Evolutionary conservation across 164 flowering plant species (phyloP).

Genomic region (Berberis thunbergii): DNA sequence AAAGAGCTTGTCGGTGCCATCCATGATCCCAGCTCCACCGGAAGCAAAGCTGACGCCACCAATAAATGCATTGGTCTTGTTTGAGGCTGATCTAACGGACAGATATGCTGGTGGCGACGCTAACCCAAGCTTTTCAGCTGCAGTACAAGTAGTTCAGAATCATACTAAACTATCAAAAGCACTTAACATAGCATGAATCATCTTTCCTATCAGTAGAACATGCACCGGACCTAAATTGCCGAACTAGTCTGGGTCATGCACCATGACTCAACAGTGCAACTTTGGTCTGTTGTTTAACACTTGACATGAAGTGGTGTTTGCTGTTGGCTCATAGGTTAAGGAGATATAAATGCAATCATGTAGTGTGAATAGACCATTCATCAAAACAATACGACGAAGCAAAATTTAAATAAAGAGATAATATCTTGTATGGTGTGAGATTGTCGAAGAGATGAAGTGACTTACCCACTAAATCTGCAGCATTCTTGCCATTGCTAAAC

Average conservation of each 20-base stretch:
- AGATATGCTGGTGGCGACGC: constrained; percentile 56
- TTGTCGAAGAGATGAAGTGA: not conserved
- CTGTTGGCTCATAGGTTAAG: too few relatives aligned
- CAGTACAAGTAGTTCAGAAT: not conserved
- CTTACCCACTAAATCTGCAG: constrained; percentile 71
- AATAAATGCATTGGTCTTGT: constrained; percentile 16
- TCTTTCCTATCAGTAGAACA: too few relatives aligned
- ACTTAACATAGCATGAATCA: too few relatives aligned
- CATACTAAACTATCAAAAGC: not conserved
- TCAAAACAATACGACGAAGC: not conserved
- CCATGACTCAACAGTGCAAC: too few relatives aligned
- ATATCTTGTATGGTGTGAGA: not conserved
- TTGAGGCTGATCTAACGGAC: constrained; percentile 20
- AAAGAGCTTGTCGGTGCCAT: constrained; percentile 26
- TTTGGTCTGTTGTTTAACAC: too few relatives aligned
- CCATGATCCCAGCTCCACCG: constrained; percentile 71
- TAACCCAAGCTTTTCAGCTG: constrained; percentile 67
- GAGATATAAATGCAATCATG: too few relatives aligned
- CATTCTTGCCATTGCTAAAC: constrained; percentile 70
- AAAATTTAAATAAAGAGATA: too few relatives aligned
- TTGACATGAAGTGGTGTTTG: too few relatives aligned
- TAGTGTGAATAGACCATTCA: not conserved
- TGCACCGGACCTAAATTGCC: too few relatives aligned
- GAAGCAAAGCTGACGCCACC: constrained; percentile 80
- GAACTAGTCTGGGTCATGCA: too few relatives aligned